Base-by-base conservation (phyloP, 2,329 filamentous ascomycete genomes). In the Hymenoscyphus albidus region DNA sequence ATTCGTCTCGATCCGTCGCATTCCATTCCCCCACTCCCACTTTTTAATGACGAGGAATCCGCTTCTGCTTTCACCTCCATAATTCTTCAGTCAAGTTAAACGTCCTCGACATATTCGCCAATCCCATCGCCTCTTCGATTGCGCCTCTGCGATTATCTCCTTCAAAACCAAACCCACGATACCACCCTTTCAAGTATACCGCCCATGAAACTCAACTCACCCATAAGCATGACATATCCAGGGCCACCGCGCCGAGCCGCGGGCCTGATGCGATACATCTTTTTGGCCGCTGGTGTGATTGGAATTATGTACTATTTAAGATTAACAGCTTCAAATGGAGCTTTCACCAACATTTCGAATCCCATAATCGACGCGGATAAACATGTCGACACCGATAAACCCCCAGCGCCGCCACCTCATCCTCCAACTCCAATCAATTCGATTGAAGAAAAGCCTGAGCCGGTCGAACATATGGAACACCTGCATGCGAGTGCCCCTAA, bases 151-250 rank as follows among this genome's bases (percentile, higher is more conserved):
- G 9, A 54, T 13, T 18, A 16, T 38, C 56, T 58, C 40, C 18
- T 59, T 10, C 10, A 18, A 16, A 59, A 7, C 12, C 39, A 7
- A 27, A 13, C 7, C 16, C 58, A 14, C 40, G 18, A 27, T 22
- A 27, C n/a, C n/a, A 22, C 48, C 27, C 58, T 6, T 13, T n/a
- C n/a, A 61, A 54, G n/a, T 18, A 27, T n/a, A 42, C 18, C 42
- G 22, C 32, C 35, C 27, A 61, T 61, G 59, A 31, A 61, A 39
- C 40, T 61, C 35, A 54, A 67, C 7, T 73, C 71, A 3, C 71
- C 73, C 14, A 66, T 71, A 51, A 68, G 54, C 5, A 75, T 75
- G 73, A 65, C 69, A 60, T 74, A 68, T 61, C 67, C 70, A 42
- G 67, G 68, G 62, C 69, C 72, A 18, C 72, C 71, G n/a, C 65